These are phyloP conservation scores for Cinnamomum chago DNA, from an alignment of 164 flowering plant species.

Conservation along the genomic window DNA sequence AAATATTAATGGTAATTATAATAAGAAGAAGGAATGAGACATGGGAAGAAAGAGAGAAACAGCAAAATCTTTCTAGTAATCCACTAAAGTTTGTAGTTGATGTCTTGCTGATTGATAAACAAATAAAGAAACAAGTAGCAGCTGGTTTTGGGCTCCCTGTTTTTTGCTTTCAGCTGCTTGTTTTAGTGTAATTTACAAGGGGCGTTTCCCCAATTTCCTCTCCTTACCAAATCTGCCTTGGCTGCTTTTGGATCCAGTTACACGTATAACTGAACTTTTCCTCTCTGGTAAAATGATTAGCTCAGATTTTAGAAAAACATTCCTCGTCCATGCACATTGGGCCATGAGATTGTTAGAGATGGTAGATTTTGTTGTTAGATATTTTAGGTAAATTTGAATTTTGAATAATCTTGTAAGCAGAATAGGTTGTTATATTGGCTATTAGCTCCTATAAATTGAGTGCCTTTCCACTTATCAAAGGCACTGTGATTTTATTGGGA, in stretches of 20 bases:
- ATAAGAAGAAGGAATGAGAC: no score
- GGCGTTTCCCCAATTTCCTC: neutral
- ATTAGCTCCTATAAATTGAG: no score
- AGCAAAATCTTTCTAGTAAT: neutral
- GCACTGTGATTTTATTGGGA: no score
- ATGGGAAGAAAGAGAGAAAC: neutral
- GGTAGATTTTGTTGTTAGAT: neutral
- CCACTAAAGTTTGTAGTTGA: neutral
- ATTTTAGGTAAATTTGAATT: no score
- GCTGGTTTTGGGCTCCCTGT: neutral
- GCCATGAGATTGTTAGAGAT: neutral
- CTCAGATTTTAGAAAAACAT: neutral
- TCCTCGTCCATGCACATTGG: neutral
- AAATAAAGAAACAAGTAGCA: neutral
- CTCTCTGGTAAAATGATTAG: neutral
- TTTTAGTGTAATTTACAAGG: neutral
- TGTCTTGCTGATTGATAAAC: neutral
- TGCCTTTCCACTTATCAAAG: no score
- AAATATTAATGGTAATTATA: no score
- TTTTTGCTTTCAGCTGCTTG: neutral
- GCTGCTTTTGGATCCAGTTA: neutral
- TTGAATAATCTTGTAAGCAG: no score
- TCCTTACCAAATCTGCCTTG: neutral
- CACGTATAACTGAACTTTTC: neutral
- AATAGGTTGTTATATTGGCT: no score